phyloP scores from a whole-genome alignment of 2,329 filamentous ascomycete species.

The Ceratocystis variospora region DNA sequence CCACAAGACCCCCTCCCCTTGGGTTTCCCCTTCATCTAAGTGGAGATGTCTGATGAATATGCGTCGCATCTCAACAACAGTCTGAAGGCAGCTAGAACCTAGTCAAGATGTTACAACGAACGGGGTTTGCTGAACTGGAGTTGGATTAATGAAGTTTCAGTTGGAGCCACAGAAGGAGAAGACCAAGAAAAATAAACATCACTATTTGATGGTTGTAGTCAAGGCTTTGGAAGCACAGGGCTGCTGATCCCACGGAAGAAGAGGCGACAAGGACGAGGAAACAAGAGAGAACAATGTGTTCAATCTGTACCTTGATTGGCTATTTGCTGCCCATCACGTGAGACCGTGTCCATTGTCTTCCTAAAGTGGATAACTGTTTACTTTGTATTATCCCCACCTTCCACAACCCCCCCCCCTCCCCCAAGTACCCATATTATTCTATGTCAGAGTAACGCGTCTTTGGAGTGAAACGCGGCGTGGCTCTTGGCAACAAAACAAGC shows the following conservation, averaged over 20 bases:
- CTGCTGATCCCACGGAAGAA: too few relatives aligned
- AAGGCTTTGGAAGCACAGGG: not conserved
- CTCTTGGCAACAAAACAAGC: not conserved
- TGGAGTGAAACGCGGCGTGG: not conserved
- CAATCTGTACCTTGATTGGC: not conserved
- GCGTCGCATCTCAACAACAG: not conserved
- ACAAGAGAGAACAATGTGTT: not conserved
- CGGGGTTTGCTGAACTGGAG: not conserved
- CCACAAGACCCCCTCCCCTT: not conserved
- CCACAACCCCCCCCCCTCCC: not conserved
- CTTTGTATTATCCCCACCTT: not conserved
- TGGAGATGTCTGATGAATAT: not conserved
- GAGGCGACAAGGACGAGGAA: too few relatives aligned
- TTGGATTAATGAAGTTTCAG: not conserved
- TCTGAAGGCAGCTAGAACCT: not conserved
- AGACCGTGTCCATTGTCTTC: not conserved
- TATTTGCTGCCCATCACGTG: not conserved
- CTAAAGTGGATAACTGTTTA: not conserved
- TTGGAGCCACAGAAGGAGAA: not conserved
- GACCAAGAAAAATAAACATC: not conserved
- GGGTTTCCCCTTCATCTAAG: not conserved
- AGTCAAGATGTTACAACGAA: not conserved
- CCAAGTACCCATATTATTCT: too few relatives aligned
- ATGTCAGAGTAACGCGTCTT: not conserved
- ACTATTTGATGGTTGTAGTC: not conserved